Evolutionary conservation across 2,329 filamentous ascomycete species (phyloP), one percentile per base, ranked within the genome.

Genomic region (Xylariaceae sp.): DNA sequence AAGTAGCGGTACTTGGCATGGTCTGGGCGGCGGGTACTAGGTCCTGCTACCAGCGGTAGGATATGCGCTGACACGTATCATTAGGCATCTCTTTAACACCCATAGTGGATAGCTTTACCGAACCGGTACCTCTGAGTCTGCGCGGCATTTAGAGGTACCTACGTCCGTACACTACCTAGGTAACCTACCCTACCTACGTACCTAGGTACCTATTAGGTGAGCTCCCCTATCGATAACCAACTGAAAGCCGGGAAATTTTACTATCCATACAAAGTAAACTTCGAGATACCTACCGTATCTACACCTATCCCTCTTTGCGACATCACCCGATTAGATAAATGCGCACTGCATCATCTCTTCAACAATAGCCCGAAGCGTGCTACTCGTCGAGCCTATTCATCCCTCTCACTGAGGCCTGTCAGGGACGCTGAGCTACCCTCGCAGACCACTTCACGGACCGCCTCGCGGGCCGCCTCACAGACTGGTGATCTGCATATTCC

Each of bases 181-280:
- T 34, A 34, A 5, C 19, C 19, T 19, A 19, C 0, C 19, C 19
- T 19, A 19, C 19, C n/a, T n/a, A n/a, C n/a, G n/a, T n/a, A n/a
- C n/a, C n/a, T n/a, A n/a, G n/a, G n/a, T n/a, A 19, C 19, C 19
- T 19, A 19, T 19, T 19, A 19, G 19, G 50, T 43, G 47, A 43
- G n/a, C 11, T 44, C 39, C 19, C 19, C 35, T 58, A 60, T 60
- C 58, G 58, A 60, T 60, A 60, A 55, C 50, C 19, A 19, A 19
- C 19, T 19, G n/a, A 46, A 50, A 53, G 42, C 35, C 43, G 44
- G 55, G 58, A 58, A 60, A 53, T 58, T 60, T 60, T 56, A 50
- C 43, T 37, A n/a, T 19, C 29, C 19, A 11, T 45, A 45, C 43
- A 7, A 31, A 19, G 43, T 45, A 45, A 37, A 37, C 35, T 6